phyloP scores from a whole-genome alignment of 2,329 filamentous ascomycete genomes.

The Pseudogymnoascus sp. region DNA sequence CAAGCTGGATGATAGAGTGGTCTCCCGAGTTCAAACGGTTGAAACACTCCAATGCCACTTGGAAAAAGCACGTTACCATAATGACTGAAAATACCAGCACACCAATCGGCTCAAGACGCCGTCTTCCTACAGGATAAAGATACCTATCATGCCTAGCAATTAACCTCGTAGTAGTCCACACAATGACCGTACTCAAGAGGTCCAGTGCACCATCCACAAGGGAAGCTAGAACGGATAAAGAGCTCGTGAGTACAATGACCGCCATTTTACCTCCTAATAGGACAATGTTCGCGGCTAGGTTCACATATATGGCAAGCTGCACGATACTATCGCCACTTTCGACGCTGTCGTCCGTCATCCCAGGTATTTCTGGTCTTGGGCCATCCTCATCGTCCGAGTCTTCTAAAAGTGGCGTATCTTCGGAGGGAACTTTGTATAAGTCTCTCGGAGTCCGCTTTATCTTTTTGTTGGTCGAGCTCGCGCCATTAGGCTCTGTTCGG shows the following conservation, averaged over 20 bases:
- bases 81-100: constrained; percentile 57
- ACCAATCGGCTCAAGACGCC: constrained; percentile 52
- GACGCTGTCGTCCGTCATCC: constrained; percentile 64
- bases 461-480: constrained; percentile 35
- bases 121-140: constrained; percentile 48
- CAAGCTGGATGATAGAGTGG: constrained; percentile 42
- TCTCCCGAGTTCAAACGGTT: constrained; percentile 45
- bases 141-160: constrained; percentile 40
- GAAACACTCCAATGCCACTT: constrained; percentile 55
- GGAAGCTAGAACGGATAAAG: constrained; percentile 54
- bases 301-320: constrained; percentile 74
- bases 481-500: constrained; percentile 13
- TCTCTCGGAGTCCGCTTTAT: constrained; percentile 77
- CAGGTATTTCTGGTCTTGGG: constrained; percentile 54
- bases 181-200: constrained; percentile 52
- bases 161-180: constrained; percentile 52
- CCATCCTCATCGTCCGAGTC: constrained; percentile 40
- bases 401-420: constrained; percentile 55
- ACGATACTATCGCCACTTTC: constrained; percentile 71
- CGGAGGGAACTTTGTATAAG: constrained; percentile 64
- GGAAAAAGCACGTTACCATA: constrained; percentile 56
- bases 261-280: constrained; percentile 48
- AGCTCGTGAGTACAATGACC: constrained; percentile 48
- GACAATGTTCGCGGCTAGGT: constrained; percentile 52
- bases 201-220: constrained; percentile 55